These are phyloP conservation scores for Gloeopeniophorella convolvens DNA, from an alignment of 768 basidiomycete genomes.

Conservation along the genomic window DNA sequence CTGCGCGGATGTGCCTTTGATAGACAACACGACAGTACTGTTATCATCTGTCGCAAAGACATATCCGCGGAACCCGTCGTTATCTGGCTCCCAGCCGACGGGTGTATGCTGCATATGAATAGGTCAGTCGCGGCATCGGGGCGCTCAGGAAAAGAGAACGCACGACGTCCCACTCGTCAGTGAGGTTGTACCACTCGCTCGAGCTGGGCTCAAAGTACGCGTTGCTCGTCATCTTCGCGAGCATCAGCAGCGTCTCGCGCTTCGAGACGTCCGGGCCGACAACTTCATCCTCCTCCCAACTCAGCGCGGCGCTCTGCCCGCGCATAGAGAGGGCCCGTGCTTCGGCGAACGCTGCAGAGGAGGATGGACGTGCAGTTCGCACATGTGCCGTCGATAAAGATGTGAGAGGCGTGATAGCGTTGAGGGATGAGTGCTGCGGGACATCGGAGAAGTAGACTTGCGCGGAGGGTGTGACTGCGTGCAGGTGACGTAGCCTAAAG, in stretches of 20 bases:
- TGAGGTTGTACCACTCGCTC: slow-evolving; percentile 66
- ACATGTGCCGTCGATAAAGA: slow-evolving; percentile 36
- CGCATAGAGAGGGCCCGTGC: slow-evolving; percentile 35
- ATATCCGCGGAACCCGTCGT: slow-evolving; percentile 90
- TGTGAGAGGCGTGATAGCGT: slow-evolving; percentile 27
- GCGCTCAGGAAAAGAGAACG: slow-evolving; percentile 19
- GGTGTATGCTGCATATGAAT: slow-evolving; percentile 45
- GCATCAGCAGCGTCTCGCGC: slow-evolving; percentile 60
- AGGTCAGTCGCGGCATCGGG: neutral
- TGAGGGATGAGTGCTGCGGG: slow-evolving; percentile 23
- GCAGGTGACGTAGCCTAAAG: slow-evolving; percentile 62
- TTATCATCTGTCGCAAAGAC: slow-evolving; percentile 82
- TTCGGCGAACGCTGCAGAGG: slow-evolving; percentile 29
- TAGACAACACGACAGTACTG: slow-evolving; percentile 75
- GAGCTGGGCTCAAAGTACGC: slow-evolving; percentile 55
- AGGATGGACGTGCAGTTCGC: slow-evolving; percentile 42
- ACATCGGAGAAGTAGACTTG: slow-evolving; percentile 55
- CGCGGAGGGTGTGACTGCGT: slow-evolving; percentile 48
- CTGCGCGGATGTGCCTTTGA: slow-evolving; percentile 89
- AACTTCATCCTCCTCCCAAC: slow-evolving; percentile 64
- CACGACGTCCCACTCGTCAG: slow-evolving; percentile 56
- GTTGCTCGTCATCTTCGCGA: slow-evolving; percentile 89
- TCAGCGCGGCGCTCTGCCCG: slow-evolving; percentile 34
- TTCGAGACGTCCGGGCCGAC: slow-evolving; percentile 65
- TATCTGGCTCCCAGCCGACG: slow-evolving; percentile 85